phyloP scores from a whole-genome alignment of 106 monocot species.

The Dendrobium officinale region DNA sequence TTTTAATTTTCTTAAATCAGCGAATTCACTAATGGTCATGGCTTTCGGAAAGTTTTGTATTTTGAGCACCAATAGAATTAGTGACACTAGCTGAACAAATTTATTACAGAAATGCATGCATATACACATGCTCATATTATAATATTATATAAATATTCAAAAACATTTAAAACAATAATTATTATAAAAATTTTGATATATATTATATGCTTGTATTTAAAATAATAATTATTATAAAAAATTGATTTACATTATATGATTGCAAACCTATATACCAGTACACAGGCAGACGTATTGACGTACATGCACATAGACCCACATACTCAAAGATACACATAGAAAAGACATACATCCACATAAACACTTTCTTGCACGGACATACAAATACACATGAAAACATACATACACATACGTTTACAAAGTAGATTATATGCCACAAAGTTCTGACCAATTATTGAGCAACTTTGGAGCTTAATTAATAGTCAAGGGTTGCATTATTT shows the following conservation, averaged over 20 bases:
- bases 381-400: background rate
- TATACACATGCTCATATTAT: background rate
- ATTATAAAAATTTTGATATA: too few relatives aligned
- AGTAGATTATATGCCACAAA: background rate
- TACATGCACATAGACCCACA: background rate
- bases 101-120: background rate
- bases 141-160: background rate
- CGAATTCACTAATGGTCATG: too few relatives aligned
- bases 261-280: background rate
- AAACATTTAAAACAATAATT: background rate
- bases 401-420: background rate
- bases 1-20: background rate
- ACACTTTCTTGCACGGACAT: background rate
- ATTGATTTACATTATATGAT: background rate
- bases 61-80: background rate
- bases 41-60: background rate
- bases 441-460: background rate
- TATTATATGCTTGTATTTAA: background rate
- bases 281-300: background rate
- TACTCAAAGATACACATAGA: background rate
- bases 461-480: background rate
- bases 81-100: background rate
- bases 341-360: background rate
- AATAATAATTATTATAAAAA: background rate
- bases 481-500: background rate